Conservation (phyloP, 148 eudicot species). For the Chenopodium formosanum region DNA sequence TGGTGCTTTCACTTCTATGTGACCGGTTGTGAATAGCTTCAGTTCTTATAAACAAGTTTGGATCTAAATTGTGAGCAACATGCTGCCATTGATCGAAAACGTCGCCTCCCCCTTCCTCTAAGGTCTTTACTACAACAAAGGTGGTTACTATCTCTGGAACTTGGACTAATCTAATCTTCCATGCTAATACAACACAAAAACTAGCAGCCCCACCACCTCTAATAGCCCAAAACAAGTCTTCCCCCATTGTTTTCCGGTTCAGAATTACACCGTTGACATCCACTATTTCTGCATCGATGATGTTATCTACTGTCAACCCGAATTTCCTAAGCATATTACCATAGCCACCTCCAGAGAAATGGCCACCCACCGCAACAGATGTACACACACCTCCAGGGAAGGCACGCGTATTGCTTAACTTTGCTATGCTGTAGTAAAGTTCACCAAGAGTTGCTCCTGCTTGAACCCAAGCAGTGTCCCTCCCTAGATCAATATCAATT, state of each 20-base stretch:
- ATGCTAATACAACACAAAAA: constrained; percentile 35
- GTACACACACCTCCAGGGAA: constrained; percentile 46
- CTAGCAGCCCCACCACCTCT: constrained; percentile 44
- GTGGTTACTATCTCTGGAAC: constrained; percentile 39
- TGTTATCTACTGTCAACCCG: constrained; percentile 36
- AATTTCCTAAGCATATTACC: constrained; percentile 43
- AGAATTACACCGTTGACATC: constrained; percentile 30
- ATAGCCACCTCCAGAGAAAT: constrained; percentile 42
- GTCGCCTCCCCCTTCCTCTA: constrained; percentile 30
- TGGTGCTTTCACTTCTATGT: not conserved
- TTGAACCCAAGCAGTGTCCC: constrained; percentile 38
- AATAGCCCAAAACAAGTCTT: constrained; percentile 48
- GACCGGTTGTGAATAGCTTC: not conserved
- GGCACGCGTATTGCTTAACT: constrained; percentile 35
- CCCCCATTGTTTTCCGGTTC: constrained; percentile 37
- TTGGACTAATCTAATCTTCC: constrained; percentile 33
- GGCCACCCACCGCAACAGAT: constrained; percentile 42
- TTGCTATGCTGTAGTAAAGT: constrained; percentile 35
- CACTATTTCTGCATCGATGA: constrained; percentile 37
- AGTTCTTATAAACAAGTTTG: constrained; percentile 34
- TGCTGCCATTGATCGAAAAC: constrained; percentile 39
- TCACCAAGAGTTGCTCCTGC: constrained; percentile 45
- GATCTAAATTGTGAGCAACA: constrained; percentile 30
- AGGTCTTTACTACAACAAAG: constrained; percentile 19
- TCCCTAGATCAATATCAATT: constrained; percentile 26